Evolutionary conservation across 768 basidiomycete species (phyloP).

Genomic region (Mrakia gelida): DNA sequence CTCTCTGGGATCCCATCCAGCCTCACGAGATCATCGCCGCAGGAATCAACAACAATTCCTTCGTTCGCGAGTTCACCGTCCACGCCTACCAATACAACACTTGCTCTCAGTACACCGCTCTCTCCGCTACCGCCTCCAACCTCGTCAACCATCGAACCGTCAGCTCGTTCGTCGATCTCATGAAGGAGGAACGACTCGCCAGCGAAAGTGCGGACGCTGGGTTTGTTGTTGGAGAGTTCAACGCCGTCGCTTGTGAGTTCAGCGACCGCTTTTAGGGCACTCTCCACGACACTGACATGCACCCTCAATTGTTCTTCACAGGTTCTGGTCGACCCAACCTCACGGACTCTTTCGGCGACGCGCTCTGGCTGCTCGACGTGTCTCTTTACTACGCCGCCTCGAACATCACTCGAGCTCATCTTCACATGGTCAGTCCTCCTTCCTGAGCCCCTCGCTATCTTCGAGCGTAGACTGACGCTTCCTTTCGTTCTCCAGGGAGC

Average conservation of each 20-base stretch:
- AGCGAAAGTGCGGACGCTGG: neutral
- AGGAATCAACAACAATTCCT: neutral
- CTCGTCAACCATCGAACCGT: neutral
- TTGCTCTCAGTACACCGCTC: neutral
- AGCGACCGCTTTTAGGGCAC: neutral
- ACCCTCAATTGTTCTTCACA: neutral
- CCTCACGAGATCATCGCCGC: neutral
- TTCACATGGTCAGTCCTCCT: neutral
- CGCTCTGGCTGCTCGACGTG: neutral
- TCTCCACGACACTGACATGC: neutral
- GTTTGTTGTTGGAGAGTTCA: neutral
- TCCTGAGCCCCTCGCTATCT: neutral
- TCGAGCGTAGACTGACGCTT: neutral
- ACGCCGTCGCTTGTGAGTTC: neutral
- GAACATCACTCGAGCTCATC: neutral
- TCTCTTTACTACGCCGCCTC: neutral
- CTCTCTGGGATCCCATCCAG: neutral
- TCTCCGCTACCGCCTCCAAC: neutral
- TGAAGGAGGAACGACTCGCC: neutral
- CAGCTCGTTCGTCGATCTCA: neutral
- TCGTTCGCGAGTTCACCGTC: neutral
- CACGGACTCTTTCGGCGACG: neutral
- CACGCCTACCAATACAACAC: neutral
- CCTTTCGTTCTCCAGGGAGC: neutral
- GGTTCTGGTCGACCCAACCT: neutral